phyloP scores from a whole-genome alignment of 345 rosid genomes.

The Capsella bursapastoris region DNA sequence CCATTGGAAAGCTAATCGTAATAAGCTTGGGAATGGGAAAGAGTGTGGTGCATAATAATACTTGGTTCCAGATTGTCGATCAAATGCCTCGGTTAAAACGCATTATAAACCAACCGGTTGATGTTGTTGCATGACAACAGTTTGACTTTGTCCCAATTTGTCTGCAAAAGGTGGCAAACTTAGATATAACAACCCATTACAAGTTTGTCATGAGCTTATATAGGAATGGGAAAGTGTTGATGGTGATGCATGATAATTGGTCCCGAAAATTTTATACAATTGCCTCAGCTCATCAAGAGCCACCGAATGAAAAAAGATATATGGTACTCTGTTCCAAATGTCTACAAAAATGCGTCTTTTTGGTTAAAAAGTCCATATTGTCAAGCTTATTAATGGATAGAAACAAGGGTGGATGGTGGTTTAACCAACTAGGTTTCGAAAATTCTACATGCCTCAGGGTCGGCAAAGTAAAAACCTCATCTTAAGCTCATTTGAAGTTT shows the following conservation, averaged over 20 bases:
- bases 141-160: too few species aligned
- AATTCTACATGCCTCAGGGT: background rate
- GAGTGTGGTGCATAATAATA: too few species aligned
- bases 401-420: background rate
- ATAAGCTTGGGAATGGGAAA: too few species aligned
- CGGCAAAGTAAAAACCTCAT: background rate
- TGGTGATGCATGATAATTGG: too few species aligned
- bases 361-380: background rate
- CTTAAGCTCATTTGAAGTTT: background rate
- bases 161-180: too few species aligned
- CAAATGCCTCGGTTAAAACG: background rate
- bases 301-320: background rate
- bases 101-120: background rate
- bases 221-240: too few species aligned
- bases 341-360: background rate
- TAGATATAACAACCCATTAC: too few species aligned
- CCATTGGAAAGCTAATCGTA: too few species aligned
- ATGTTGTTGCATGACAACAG: too few species aligned
- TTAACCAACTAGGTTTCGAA: background rate
- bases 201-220: too few species aligned
- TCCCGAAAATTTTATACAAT: background rate
- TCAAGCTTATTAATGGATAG: background rate
- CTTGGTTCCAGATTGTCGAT: too few species aligned
- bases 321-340: background rate
- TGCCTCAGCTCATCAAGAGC: background rate